A percentile compares a stretch with the other conserved stretches of the same genome.
Evolutionary conservation across 352 stramenopile species (phyloP).

Genomic region (Globisporangium spinosum): DNA sequence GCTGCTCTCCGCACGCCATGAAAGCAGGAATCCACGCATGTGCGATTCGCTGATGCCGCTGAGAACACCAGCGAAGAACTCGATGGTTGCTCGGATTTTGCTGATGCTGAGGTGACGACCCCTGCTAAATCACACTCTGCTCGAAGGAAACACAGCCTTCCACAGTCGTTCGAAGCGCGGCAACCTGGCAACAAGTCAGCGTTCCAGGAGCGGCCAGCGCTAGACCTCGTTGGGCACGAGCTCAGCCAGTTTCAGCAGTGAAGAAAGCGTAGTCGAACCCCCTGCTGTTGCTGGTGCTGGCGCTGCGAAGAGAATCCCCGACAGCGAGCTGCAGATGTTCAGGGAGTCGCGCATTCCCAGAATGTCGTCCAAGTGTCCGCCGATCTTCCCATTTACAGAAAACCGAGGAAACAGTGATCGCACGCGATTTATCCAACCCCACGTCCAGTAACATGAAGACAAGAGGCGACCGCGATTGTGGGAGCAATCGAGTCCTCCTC

Average conservation of each 20-base stretch:
- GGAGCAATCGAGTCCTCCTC: slow-evolving; percentile 8
- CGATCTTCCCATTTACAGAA: slow-evolving; percentile 13
- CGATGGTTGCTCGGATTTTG: background rate
- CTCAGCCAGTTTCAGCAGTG: slow-evolving; percentile 38
- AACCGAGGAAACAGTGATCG: background rate
- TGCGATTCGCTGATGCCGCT: background rate
- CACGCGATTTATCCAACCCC: background rate
- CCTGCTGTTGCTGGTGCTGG: slow-evolving; percentile 39
- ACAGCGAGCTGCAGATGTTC: slow-evolving; percentile 59
- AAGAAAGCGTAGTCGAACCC: slow-evolving; percentile 26
- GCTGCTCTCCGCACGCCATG: slow-evolving; percentile 1
- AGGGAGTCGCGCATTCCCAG: slow-evolving; percentile 18
- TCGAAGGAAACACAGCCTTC: slow-evolving; percentile 1
- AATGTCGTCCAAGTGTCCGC: slow-evolving; percentile 7
- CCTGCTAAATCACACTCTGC: background rate
- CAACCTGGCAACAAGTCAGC: background rate
- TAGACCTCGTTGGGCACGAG: slow-evolving; percentile 17
- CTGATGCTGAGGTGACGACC: background rate
- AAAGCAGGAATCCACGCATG: background rate
- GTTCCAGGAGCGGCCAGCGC: background rate
- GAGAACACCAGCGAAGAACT: background rate
- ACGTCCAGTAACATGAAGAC: background rate
- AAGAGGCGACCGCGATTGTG: slow-evolving; percentile 1
- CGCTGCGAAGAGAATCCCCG: slow-evolving; percentile 33
- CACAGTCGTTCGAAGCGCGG: background rate